Evolutionary conservation across 2,329 filamentous ascomycete species (phyloP).

Genomic region (Cryphonectria radicalis): DNA sequence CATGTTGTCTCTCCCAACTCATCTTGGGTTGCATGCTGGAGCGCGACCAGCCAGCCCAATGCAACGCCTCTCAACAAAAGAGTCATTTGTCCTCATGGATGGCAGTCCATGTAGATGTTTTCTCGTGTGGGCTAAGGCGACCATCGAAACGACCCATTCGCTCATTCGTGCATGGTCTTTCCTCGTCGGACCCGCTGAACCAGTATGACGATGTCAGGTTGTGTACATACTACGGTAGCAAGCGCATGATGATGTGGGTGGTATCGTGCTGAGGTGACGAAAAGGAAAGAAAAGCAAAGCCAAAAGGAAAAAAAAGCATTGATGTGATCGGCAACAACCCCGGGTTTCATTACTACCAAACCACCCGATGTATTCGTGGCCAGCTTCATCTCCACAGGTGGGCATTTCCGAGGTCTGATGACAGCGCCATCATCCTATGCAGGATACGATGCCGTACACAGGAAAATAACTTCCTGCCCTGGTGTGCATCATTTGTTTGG

Average conservation of each 20-base stretch:
- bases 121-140: background rate
- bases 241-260: slow-evolving; percentile 21
- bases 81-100: background rate
- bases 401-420: background rate
- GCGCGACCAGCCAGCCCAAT: background rate
- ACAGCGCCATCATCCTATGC: background rate
- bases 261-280: slow-evolving; percentile 17
- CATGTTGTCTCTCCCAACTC: background rate
- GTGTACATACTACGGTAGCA: background rate
- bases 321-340: slow-evolving; percentile 16
- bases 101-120: background rate
- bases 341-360: slow-evolving; percentile 2
- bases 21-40: background rate
- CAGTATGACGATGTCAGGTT: background rate
- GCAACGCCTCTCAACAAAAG: background rate
- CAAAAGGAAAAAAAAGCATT: background rate
- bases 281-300: background rate
- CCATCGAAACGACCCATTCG: background rate
- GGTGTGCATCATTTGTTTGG: background rate
- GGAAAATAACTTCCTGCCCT: background rate
- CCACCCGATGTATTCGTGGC: background rate
- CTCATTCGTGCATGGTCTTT: background rate
- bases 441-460: background rate
- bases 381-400: background rate
- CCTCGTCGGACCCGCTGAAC: background rate